A percentile compares a stretch with the other conserved stretches of the same genome.
phyloP scores from a whole-genome alignment of 2,329 filamentous ascomycete species.

The Hortaea werneckii region DNA sequence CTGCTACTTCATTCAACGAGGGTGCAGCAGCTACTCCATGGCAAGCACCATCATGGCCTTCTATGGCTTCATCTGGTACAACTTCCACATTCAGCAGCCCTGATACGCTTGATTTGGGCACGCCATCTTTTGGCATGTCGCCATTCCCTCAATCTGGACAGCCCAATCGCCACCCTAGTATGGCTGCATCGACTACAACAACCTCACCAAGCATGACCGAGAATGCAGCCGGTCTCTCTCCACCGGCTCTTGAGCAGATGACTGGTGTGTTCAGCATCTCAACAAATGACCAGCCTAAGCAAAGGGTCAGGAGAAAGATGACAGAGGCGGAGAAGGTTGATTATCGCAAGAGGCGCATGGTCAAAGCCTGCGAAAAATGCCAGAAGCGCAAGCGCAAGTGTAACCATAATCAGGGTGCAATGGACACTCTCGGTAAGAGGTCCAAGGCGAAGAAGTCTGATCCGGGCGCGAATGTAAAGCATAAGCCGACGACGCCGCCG shows the following conservation, averaged over 20 bases:
- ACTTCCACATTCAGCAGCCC: conserved; percentile 23
- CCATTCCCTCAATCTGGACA: conserved; percentile 11
- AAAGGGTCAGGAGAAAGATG: conserved; percentile 27
- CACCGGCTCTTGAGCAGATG: conserved; percentile 27
- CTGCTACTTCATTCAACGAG: conserved; percentile 12
- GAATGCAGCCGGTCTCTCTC: conserved; percentile 5
- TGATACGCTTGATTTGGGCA: conserved; percentile 18
- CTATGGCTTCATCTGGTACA: conserved; percentile 14
- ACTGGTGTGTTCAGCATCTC: conserved; percentile 29
- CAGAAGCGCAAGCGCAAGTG: conserved; percentile 28
- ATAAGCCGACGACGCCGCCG: neutral
- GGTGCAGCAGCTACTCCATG: conserved; percentile 15
- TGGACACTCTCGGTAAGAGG: conserved; percentile 15
- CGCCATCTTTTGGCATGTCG: conserved; percentile 20
- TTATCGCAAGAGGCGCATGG: conserved; percentile 28
- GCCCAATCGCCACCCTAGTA: conserved; percentile 13
- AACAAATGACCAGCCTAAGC: conserved; percentile 23
- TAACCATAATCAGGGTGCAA: conserved; percentile 23
- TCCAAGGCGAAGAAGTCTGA: conserved; percentile 9
- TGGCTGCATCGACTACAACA: conserved; percentile 5
- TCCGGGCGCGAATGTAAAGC: neutral
- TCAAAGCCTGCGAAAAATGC: conserved; percentile 29
- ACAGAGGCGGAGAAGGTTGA: conserved; percentile 29
- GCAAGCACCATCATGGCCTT: conserved; percentile 19
- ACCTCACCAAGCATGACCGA: conserved; percentile 1